Conservation (phyloP, 1,139 yeast genomes). For the Kurtzmaniella quercitrusa region DNA sequence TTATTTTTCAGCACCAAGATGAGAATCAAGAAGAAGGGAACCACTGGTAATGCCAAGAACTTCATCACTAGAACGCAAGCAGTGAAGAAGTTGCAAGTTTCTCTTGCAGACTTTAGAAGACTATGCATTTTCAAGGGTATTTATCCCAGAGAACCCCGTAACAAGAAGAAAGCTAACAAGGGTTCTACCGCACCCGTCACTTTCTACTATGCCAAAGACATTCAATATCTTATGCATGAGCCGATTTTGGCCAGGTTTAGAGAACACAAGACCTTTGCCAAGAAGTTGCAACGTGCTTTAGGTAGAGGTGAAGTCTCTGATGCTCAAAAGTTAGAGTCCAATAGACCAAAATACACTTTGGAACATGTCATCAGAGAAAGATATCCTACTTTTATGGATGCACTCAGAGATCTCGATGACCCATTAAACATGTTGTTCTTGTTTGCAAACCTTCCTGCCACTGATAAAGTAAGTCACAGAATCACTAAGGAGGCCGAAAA, state of each 20-base stretch:
- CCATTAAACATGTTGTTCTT: slow-evolving; percentile 92
- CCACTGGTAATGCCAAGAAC: slow-evolving; percentile 87
- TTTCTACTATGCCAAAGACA: slow-evolving; percentile 90
- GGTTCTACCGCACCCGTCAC: slow-evolving; percentile 96
- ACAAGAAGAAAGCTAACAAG: slow-evolving; percentile 94
- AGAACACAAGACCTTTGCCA: slow-evolving; percentile 92
- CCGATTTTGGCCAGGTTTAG: slow-evolving; percentile 90
- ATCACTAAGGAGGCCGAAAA: slow-evolving; percentile 84
- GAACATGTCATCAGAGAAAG: slow-evolving; percentile 93
- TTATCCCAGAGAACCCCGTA: slow-evolving; percentile 94
- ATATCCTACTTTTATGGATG: slow-evolving; percentile 91
- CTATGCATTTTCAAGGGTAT: slow-evolving; percentile 96
- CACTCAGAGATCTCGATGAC: slow-evolving; percentile 90
- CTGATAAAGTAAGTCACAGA: slow-evolving; percentile 73
- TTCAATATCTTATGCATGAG: slow-evolving; percentile 91
- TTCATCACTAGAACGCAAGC: slow-evolving; percentile 96
- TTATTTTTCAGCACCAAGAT: slow-evolving; percentile 3
- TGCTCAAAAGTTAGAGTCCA: slow-evolving; percentile 80
- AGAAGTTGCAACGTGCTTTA: slow-evolving; percentile 82
- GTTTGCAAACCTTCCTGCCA: slow-evolving; percentile 93
- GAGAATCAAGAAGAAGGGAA: slow-evolving; percentile 72
- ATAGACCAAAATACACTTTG: slow-evolving; percentile 79
- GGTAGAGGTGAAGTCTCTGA: slow-evolving; percentile 89
- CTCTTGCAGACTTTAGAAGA: slow-evolving; percentile 97
- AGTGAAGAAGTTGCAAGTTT: slow-evolving; percentile 83